Evolutionary conservation across 257 asterid genomes (phyloP).

Genomic region (Scutellaria minor): DNA sequence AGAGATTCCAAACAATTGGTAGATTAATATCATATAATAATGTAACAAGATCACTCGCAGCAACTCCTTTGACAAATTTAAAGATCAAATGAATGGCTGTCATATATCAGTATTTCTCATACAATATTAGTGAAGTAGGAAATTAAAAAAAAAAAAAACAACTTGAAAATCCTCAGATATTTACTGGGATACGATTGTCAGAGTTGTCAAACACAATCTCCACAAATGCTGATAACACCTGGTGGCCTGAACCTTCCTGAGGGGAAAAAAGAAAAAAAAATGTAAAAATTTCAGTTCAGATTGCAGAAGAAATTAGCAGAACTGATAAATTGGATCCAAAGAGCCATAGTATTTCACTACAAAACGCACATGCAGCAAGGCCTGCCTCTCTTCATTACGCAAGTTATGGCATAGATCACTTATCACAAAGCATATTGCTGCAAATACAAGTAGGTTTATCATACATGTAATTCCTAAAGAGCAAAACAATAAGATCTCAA

Average conservation of each 20-base stretch:
- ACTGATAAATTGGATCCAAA: background rate
- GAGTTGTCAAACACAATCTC: constrained; percentile 97
- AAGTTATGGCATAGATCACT: constrained; percentile 90
- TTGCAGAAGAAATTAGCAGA: constrained; percentile 8
- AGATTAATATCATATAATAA: too few species aligned
- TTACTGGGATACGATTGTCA: constrained; percentile 95
- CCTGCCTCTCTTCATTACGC: constrained; percentile 93
- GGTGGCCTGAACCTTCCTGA: constrained; percentile 99
- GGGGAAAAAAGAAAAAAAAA: constrained; percentile 12
- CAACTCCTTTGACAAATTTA: background rate
- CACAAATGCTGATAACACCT: constrained; percentile 90
- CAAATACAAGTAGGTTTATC: constrained; percentile 26
- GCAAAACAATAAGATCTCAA: constrained; percentile 17
- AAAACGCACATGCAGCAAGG: constrained; percentile 87
- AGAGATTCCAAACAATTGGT: too few species aligned
- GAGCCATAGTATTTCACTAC: background rate
- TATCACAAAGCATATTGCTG: constrained; percentile 95
- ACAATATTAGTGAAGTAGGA: too few species aligned
- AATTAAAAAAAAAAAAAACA: too few species aligned
- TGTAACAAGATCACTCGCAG: too few species aligned
- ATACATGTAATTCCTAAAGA: background rate
- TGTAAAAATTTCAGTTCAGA: constrained; percentile 24
- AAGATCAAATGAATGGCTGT: background rate
- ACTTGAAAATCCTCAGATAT: background rate
- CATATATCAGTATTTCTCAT: constrained; percentile 5